phyloP scores from a whole-genome alignment of 177 flowering plant species.

The Vitis hybrid region DNA sequence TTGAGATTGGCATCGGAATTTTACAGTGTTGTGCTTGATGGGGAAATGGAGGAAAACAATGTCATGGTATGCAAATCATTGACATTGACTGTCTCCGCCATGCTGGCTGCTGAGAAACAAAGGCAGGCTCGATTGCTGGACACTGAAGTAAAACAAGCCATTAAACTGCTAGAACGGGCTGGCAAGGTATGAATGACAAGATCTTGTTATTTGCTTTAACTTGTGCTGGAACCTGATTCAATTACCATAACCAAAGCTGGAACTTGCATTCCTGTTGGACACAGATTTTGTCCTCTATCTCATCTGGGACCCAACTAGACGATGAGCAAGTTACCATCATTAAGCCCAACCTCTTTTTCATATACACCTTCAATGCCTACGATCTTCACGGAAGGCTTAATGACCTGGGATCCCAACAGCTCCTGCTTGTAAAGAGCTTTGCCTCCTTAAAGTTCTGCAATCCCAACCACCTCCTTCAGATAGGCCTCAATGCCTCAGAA shows the following conservation, averaged over 20 bases:
- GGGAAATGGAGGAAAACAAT: constrained; percentile 38
- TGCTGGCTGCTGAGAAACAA: constrained; percentile 64
- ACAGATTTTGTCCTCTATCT: constrained; percentile 54
- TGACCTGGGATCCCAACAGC: constrained; percentile 48
- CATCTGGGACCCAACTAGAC: constrained; percentile 23
- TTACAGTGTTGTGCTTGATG: constrained; percentile 38
- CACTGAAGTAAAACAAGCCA: constrained; percentile 54
- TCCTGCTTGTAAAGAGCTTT: constrained; percentile 51
- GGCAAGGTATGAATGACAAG: constrained; percentile 55
- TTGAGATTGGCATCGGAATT: constrained; percentile 71
- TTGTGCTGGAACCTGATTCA: no score
- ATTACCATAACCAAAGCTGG: no score
- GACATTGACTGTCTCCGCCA: constrained; percentile 60
- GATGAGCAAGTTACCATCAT: constrained; percentile 28
- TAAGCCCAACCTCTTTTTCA: constrained; percentile 52
- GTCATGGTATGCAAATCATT: constrained; percentile 69
- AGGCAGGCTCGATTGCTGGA: constrained; percentile 41
- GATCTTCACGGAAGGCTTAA: constrained; percentile 59
- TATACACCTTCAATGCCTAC: constrained; percentile 61
- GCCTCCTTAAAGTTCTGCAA: constrained; percentile 56
- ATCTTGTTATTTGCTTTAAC: not conserved
- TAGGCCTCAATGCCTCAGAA: constrained; percentile 54
- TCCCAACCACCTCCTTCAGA: constrained; percentile 48
- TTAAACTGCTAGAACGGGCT: constrained; percentile 68
- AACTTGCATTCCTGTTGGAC: constrained; percentile 6